Conservation (phyloP, 2,329 filamentous ascomycete genomes). For the Penicillium sp. region DNA sequence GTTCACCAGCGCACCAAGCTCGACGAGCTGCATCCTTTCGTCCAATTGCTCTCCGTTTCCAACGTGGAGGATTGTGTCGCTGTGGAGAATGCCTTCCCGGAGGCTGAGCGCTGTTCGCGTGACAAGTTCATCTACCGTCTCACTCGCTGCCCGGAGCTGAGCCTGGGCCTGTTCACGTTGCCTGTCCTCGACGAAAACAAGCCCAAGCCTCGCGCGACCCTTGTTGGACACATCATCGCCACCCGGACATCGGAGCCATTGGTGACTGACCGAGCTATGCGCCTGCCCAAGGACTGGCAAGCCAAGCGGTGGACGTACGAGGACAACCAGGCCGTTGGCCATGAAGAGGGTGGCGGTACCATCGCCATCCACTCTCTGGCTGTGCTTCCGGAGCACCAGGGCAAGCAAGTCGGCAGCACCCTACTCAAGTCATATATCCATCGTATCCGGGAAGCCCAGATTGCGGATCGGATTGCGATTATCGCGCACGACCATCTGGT, state of each 20-base stretch:
- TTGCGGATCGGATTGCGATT: conserved; percentile 72
- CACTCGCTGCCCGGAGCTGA: conserved; percentile 72
- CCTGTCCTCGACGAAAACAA: conserved; percentile 54
- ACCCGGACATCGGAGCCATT: conserved; percentile 66
- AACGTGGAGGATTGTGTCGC: conserved; percentile 57
- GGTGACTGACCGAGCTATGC: conserved; percentile 78
- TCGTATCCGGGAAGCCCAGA: conserved; percentile 68
- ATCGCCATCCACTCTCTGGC: conserved; percentile 82
- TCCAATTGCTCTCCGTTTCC: conserved; percentile 67
- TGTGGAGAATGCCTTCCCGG: conserved; percentile 63
- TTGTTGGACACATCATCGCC: conserved; percentile 77
- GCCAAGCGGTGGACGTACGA: conserved; percentile 45
- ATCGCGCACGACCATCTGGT: conserved; percentile 76
- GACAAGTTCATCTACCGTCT: conserved; percentile 79
- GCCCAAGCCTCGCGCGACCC: conserved; percentile 62
- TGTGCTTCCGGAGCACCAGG: conserved; percentile 73
- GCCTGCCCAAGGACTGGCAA: conserved; percentile 68
- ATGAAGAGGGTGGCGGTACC: conserved; percentile 72
- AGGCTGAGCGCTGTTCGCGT: conserved; percentile 57
- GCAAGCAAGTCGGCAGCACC: conserved; percentile 71
- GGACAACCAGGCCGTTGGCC: conserved; percentile 58
- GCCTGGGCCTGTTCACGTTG: conserved; percentile 75
- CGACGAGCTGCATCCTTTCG: conserved; percentile 69
- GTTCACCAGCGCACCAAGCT: conserved; percentile 40
- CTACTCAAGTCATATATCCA: conserved; percentile 77